These are phyloP conservation scores for Suillus plorans DNA, from an alignment of 768 basidiomycete species.

Conservation along the genomic window DNA sequence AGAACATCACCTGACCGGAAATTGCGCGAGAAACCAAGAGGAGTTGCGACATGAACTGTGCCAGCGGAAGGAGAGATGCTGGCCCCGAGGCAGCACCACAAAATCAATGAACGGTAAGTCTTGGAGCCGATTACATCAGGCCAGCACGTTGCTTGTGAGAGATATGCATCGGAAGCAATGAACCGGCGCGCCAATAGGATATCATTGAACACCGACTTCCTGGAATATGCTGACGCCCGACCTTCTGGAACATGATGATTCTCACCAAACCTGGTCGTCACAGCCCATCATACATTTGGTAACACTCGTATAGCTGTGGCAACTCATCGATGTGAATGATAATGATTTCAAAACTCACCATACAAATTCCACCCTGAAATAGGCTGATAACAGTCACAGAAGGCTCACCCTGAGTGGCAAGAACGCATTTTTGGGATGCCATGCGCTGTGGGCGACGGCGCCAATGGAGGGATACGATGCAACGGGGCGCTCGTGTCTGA, in stretches of 20 bases:
- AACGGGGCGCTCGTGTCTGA: constrained; percentile 73
- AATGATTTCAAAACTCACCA: neutral
- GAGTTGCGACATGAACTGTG: constrained; percentile 27
- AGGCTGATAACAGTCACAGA: constrained; percentile 71
- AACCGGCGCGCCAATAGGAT: neutral
- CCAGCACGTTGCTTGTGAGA: neutral
- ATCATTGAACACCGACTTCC: neutral
- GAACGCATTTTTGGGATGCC: constrained; percentile 78
- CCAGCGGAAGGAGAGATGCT: constrained; percentile 27
- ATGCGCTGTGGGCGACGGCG: constrained; percentile 70
- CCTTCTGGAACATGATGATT: neutral
- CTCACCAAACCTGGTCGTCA: neutral
- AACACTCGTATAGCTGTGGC: neutral
- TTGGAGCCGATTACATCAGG: neutral
- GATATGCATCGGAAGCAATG: neutral
- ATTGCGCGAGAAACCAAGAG: constrained; percentile 34
- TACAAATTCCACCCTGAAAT: constrained; percentile 53
- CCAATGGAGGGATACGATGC: constrained; percentile 70
- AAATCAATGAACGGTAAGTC: neutral
- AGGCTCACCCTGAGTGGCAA: constrained; percentile 64
- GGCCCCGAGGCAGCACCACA: neutral
- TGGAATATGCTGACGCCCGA: neutral
- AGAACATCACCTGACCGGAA: constrained; percentile 26
- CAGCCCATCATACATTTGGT: neutral
- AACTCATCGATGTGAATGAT: neutral